Evolutionary conservation across 2,329 filamentous ascomycete species (phyloP).

Genomic region (Penicillium sclerotiorum): DNA sequence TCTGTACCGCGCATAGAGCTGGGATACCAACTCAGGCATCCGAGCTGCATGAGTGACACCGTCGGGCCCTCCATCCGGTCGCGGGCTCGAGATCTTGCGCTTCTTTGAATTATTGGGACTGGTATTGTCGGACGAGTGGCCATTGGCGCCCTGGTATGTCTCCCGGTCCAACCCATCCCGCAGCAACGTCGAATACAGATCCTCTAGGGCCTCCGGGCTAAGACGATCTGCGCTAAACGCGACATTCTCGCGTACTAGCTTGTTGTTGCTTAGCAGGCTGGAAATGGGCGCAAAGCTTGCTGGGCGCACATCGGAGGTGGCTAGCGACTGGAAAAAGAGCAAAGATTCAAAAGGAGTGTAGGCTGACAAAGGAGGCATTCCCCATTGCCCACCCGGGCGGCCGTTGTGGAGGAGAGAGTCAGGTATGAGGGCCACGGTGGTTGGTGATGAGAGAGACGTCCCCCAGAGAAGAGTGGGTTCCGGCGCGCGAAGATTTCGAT

Average conservation of each 20-base stretch:
- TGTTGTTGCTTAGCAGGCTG: conserved; percentile 71
- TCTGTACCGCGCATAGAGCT: conserved; percentile 75
- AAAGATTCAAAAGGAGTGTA: conserved; percentile 87
- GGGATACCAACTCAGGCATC: conserved; percentile 70
- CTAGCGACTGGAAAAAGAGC: conserved; percentile 79
- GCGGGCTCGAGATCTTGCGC: conserved; percentile 71
- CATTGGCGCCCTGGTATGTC: conserved; percentile 30
- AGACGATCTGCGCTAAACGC: conserved; percentile 75
- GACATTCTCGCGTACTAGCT: conserved; percentile 68
- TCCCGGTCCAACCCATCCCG: conserved; percentile 67
- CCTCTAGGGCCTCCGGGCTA: conserved; percentile 74
- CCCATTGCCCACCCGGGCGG: conserved; percentile 47
- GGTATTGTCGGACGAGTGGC: conserved; percentile 28
- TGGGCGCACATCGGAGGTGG: conserved; percentile 66
- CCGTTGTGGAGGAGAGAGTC: conserved; percentile 37
- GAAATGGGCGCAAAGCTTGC: conserved; percentile 73
- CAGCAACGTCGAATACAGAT: conserved; percentile 75
- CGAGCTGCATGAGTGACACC: conserved; percentile 67
- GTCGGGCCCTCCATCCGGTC: conserved; percentile 66
- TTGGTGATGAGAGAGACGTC: conserved; percentile 3
- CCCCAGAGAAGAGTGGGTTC: background rate
- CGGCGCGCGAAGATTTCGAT: conserved; percentile 6
- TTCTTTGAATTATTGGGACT: conserved; percentile 63
- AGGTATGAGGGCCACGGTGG: conserved; percentile 43
- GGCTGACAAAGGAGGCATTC: conserved; percentile 63